These are phyloP conservation scores for Brassica cretica DNA, from an alignment of 345 rosid species.

Conservation along the genomic window DNA sequence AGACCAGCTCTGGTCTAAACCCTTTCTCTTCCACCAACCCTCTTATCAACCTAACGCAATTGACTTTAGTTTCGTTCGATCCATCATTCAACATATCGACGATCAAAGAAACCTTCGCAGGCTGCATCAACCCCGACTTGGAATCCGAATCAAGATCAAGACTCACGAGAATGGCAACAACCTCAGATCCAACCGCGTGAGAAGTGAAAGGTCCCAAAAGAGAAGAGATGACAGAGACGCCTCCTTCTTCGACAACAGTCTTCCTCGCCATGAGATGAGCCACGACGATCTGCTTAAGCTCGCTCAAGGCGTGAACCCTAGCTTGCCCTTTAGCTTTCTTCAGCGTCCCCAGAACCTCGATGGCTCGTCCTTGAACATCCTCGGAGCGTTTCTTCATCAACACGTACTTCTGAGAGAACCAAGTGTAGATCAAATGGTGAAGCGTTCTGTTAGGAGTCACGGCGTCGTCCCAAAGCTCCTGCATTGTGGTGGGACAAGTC, in stretches of 20 bases:
- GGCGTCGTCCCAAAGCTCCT: constrained; percentile 72
- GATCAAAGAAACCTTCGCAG: constrained; percentile 65
- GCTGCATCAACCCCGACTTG: constrained; percentile 57
- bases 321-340: constrained; percentile 74
- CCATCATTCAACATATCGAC: constrained; percentile 81
- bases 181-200: constrained; percentile 78
- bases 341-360: constrained; percentile 54
- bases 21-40: constrained; percentile 52
- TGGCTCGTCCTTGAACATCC: constrained; percentile 70
- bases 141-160: constrained; percentile 61
- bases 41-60: constrained; percentile 57
- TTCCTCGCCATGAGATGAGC: constrained; percentile 53
- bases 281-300: constrained; percentile 52
- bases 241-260: constrained; percentile 53
- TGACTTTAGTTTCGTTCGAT: constrained; percentile 64
- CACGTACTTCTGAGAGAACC: constrained; percentile 68
- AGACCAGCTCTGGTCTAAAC: constrained; percentile 50
- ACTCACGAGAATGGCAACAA: constrained; percentile 62
- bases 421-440: constrained; percentile 61
- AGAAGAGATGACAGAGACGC: constrained; percentile 46
- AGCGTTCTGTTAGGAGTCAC: constrained; percentile 70
- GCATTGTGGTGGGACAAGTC: constrained; percentile 81
- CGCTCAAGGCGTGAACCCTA: constrained; percentile 63
- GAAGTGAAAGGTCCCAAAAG: constrained; percentile 71
- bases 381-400: constrained; percentile 62